These are phyloP conservation scores for Colletotrichum tofieldiae DNA, from an alignment of 2,329 filamentous ascomycete species.

Conservation along the genomic window DNA sequence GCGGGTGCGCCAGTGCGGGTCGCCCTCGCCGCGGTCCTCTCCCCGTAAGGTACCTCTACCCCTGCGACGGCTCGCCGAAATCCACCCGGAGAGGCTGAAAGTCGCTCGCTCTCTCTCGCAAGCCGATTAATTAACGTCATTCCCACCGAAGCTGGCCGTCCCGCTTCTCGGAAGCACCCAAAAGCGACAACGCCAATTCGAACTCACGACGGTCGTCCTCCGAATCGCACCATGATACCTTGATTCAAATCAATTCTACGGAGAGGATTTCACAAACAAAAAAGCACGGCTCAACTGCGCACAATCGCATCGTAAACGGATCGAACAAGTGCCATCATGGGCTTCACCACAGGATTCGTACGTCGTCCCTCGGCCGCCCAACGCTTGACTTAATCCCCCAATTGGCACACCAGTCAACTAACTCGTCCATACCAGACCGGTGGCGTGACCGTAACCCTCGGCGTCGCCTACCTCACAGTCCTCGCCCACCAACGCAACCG, in stretches of 20 bases:
- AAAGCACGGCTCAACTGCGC: conserved; percentile 23
- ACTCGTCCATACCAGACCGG: conserved; percentile 69
- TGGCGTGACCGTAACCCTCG: conserved; percentile 82
- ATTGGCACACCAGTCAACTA: neutral
- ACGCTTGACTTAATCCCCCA: neutral
- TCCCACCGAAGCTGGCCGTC: conserved; percentile 34
- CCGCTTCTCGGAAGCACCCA: conserved; percentile 31
- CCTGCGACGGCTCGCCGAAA: conserved; percentile 33
- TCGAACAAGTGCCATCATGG: conserved; percentile 65
- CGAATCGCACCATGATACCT: conserved; percentile 39
- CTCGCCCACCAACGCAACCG: conserved; percentile 80
- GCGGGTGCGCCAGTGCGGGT: conserved; percentile 11
- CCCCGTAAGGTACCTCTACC: conserved; percentile 17
- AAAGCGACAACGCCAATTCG: conserved; percentile 24
- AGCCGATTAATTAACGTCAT: conserved; percentile 41
- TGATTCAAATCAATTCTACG: conserved; percentile 9
- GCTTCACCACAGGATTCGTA: conserved; percentile 83
- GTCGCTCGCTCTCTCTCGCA: conserved; percentile 28
- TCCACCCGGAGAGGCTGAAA: conserved; percentile 42
- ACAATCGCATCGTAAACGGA: conserved; percentile 16
- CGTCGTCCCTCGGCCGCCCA: conserved; percentile 47
- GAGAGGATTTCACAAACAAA: conserved; percentile 15
- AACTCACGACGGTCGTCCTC: conserved; percentile 19
- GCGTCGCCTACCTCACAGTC: conserved; percentile 80
- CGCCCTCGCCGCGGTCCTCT: conserved; percentile 1